Base-by-base conservation (phyloP, 2,329 filamentous ascomycete genomes). In the Madurella mycetomatis region DNA sequence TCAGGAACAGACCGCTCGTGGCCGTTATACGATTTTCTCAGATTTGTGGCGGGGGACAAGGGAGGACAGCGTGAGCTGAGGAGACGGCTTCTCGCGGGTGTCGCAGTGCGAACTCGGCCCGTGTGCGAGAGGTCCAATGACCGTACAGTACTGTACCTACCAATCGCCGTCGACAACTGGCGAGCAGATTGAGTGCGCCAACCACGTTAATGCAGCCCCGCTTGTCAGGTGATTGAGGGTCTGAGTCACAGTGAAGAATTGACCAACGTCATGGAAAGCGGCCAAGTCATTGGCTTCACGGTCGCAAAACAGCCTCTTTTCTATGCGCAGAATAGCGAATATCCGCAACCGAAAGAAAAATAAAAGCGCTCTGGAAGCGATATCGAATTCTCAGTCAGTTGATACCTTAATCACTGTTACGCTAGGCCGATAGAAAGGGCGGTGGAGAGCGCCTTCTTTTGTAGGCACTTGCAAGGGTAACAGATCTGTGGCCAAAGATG, bases 401-500 rank as follows among this genome's bases (percentile, higher is more conserved):
- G 17, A 8, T 37, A 17, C 30, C 25, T 40, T n/a, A 47, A 34
- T 47, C 18, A 41, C 32, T 30, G 40, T n/a, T n/a, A 34, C 47
- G 16, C 17, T 16, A 46, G 41, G 19, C 25, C 15, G 4, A 41
- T 18, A 46, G 53, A 51, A 53, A 56, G 53, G 55, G 41, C 57
- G 53, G 58, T 60, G 57, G 59, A 58, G 55, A 47, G 57, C 34
- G 52, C 51, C 53, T 50, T 47, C 17, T 16, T 54, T 46, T 55
- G 49, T 47, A 31, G 25, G 25, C 25, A 39, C 19, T 45, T 39
- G 47, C 55, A 40, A 44, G 49, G 48, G 53, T 17, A n/a, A 53
- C 19, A 47, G 18, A 40, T 43, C 50, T 48, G 54, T 54, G 55
- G 54, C 55, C 63, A 63, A 68, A 64, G 52, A 69, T 69, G 67